Percentiles rank a stretch among this genome's conserved stretches.
Evolutionary conservation across 441 rosid species (phyloP).

Genomic region (Arabidopsis lyrata): DNA sequence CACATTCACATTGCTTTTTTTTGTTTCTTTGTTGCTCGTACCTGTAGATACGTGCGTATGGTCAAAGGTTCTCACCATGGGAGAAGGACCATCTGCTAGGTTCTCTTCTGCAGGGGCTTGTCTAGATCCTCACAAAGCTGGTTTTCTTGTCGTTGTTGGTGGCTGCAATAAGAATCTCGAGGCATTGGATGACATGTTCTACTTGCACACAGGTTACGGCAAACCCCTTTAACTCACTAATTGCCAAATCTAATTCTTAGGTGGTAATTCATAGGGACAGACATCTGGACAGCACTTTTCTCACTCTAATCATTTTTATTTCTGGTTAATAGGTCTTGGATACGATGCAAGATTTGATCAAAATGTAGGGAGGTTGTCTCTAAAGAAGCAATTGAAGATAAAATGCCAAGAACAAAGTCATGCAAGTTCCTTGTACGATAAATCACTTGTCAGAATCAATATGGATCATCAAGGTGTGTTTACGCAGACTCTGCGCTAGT

Average conservation of each 20-base stretch:
- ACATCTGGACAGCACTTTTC: constrained; percentile 2
- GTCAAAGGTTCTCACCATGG: constrained; percentile 74
- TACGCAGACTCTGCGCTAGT: constrained; percentile 39
- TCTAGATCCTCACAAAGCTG: constrained; percentile 82
- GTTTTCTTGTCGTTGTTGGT: constrained; percentile 82
- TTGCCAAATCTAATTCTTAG: not conserved
- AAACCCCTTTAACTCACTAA: constrained; percentile 26
- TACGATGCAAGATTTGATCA: constrained; percentile 55
- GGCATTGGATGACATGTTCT: constrained; percentile 94
- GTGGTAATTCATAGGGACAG: not conserved
- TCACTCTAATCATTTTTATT: constrained; percentile 19
- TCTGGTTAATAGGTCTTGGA: constrained; percentile 61
- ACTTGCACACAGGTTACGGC: constrained; percentile 78
- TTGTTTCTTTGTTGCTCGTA: constrained; percentile 36
- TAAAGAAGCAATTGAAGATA: constrained; percentile 89
- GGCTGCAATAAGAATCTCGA: constrained; percentile 95
- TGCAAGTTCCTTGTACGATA: constrained; percentile 54
- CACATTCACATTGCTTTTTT: constrained; percentile 15
- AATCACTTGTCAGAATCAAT: constrained; percentile 61
- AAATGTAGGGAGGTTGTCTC: constrained; percentile 72
- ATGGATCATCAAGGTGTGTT: constrained; percentile 52
- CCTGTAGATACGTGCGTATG: constrained; percentile 75
- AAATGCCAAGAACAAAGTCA: constrained; percentile 90
- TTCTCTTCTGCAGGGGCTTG: constrained; percentile 90
- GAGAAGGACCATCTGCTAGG: constrained; percentile 91